Base-by-base conservation (phyloP, 257 asterid genomes). In the Primulina huaijiensis region DNA sequence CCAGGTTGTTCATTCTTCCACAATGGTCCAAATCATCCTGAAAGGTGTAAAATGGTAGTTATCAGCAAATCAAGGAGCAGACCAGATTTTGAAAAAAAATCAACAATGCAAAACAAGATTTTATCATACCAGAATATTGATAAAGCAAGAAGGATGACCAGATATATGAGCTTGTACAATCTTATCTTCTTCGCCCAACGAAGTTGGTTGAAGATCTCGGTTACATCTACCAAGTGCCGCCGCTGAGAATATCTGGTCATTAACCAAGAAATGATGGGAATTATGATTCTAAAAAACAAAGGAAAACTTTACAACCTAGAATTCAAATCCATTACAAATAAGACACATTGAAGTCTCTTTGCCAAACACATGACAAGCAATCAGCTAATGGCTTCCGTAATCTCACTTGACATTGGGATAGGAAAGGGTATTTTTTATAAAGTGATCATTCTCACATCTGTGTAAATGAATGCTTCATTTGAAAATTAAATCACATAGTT, bases 151-250 rank as follows among this genome's bases (percentile, higher is more conserved):
- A 79, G 76, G 75, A 85, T 12, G 66, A 81, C 77, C 60, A 83
- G 71, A 78, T 88, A 92, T 62, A 90, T 94, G 55, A 89, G 88
- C 90, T 89, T 92, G 84, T 67, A 86, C 20, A 89, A 58, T 60
- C 94, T 76, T 53, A 84, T 74, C 78, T 80, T 85, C 85, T 89
- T 92, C 72, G 82, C 96, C 85, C 85, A 64, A 9, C 85, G 75
- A 66, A 92, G 89, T 79, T 83, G 94, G 77, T 82, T 89, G 82
- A 92, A 92, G 77, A 92, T 89, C 83, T 92, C 98, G 40, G 98
- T 92, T 59, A 92, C 96, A 75, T 92, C 57, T 50, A 50, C 20
- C 57, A 50, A 50, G 57, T 50, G 57, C 21, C 8, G 20, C 57
- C 21, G 20, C 57, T 50, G 20, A 50, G 57, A 1, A 50, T 50